Percentiles rank a stretch among this genome's conserved stretches.
Evolutionary conservation across 2,329 filamentous ascomycete species (phyloP).

Genomic region (Emericellopsis atlantica): DNA sequence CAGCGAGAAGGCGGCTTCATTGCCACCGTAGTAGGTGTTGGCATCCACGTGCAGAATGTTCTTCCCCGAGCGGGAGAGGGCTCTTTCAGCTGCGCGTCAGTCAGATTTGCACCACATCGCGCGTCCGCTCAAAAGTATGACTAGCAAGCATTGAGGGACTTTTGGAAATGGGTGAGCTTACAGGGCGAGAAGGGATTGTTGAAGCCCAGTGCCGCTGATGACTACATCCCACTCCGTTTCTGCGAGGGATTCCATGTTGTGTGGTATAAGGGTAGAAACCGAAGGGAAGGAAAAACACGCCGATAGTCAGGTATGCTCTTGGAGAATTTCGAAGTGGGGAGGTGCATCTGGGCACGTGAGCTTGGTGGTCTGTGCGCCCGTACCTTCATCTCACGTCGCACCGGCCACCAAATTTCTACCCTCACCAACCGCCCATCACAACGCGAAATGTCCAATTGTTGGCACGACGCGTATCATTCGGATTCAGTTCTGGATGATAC

Average conservation of each 20-base stretch:
- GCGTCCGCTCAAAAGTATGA: too few relatives aligned
- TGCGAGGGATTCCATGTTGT: conserved; percentile 58
- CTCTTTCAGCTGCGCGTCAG: conserved; percentile 44
- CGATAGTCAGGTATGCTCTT: too few relatives aligned
- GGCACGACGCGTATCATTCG: not conserved
- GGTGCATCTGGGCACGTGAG: conserved; percentile 7
- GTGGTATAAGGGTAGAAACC: conserved; percentile 5
- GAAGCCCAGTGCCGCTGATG: conserved; percentile 65
- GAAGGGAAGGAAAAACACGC: conserved; percentile 8
- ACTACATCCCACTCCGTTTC: conserved; percentile 70
- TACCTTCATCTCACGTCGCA: conserved; percentile 3
- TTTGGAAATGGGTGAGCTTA: conserved; percentile 31
- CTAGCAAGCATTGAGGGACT: not conserved
- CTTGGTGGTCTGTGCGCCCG: conserved; percentile 2
- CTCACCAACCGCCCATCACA: conserved; percentile 25
- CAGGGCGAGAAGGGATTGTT: conserved; percentile 71
- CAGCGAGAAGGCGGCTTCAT: conserved; percentile 75
- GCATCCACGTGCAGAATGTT: conserved; percentile 82
- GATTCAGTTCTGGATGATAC: not conserved
- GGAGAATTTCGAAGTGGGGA: conserved; percentile 3
- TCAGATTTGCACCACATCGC: conserved; percentile 9
- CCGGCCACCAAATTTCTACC: conserved; percentile 7
- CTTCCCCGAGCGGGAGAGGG: conserved; percentile 83
- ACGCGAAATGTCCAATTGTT: not conserved
- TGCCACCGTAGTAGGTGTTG: conserved; percentile 78